Percentiles rank a stretch among this genome's conserved stretches.
Evolutionary conservation across 768 basidiomycete genomes (phyloP).

Genomic region (Pisolithus marmoratus): DNA sequence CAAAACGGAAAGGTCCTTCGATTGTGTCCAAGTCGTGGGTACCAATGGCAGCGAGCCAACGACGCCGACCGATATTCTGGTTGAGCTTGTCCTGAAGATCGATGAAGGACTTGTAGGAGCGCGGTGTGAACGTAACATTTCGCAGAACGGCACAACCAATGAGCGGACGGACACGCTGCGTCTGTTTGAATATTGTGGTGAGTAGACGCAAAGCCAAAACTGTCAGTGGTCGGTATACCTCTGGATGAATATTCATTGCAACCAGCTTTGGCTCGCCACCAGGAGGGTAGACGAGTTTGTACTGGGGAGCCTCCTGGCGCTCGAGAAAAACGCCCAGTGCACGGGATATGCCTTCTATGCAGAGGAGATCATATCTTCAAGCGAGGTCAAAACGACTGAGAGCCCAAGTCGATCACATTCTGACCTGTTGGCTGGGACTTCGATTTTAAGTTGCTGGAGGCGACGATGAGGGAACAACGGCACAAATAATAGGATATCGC

Average conservation of each 20-base stretch:
- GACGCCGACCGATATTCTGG: conserved; percentile 86
- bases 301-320: conserved; percentile 59
- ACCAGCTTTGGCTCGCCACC: conserved; percentile 63
- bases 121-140: conserved; percentile 80
- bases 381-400: conserved; percentile 2
- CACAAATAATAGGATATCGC: conserved; percentile 13
- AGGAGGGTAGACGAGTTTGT: conserved; percentile 66
- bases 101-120: conserved; percentile 94
- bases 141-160: conserved; percentile 91
- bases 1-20: conserved; percentile 81
- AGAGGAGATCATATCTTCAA: conserved; percentile 90
- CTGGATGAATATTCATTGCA: conserved; percentile 62
- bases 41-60: conserved; percentile 92
- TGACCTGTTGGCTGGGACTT: conserved; percentile 95
- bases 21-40: conserved; percentile 96
- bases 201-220: background rate
- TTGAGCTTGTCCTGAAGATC: conserved; percentile 99
- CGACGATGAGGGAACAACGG: conserved; percentile 3
- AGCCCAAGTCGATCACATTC: conserved; percentile 7
- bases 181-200: conserved; percentile 37
- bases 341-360: conserved; percentile 91
- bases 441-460: conserved; percentile 91
- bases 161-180: conserved; percentile 76
- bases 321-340: conserved; percentile 80
- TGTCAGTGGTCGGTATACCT: conserved; percentile 42